Conservation (phyloP, 2,329 filamentous ascomycete genomes). For the Cladophialophora immunda region DNA sequence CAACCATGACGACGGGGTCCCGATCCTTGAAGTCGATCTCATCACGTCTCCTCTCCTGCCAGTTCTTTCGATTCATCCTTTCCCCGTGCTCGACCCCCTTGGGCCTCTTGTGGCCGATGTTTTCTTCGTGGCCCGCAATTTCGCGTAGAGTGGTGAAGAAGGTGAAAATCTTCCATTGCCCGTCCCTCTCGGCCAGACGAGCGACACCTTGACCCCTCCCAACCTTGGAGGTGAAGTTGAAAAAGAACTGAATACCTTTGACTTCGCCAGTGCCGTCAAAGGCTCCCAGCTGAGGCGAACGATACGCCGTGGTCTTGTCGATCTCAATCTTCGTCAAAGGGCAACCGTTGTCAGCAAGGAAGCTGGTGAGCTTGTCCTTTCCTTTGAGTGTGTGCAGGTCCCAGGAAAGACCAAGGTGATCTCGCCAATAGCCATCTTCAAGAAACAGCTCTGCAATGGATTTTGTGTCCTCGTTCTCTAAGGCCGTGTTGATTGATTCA, state of each 20-base stretch:
- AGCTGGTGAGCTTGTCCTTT: slow-evolving; percentile 49
- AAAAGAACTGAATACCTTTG: slow-evolving; percentile 65
- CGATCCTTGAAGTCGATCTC: slow-evolving; percentile 60
- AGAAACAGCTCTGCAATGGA: slow-evolving; percentile 57
- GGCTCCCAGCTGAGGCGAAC: slow-evolving; percentile 53
- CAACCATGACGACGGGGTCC: slow-evolving; percentile 67
- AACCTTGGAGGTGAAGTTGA: slow-evolving; percentile 62
- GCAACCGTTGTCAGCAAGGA: slow-evolving; percentile 48
- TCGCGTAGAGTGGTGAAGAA: slow-evolving; percentile 68
- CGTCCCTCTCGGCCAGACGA: slow-evolving; percentile 56
- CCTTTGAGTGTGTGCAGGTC: slow-evolving; percentile 64
- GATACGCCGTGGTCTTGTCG: slow-evolving; percentile 56
- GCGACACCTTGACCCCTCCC: slow-evolving; percentile 67
- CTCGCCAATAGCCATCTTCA: slow-evolving; percentile 65
- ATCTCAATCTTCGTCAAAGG: slow-evolving; percentile 56
- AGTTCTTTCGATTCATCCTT: slow-evolving; percentile 64
- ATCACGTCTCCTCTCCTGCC: slow-evolving; percentile 62
- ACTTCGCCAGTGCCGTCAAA: slow-evolving; percentile 62
- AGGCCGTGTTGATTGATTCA: slow-evolving; percentile 50
- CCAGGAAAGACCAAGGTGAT: slow-evolving; percentile 66
- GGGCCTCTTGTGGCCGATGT: slow-evolving; percentile 56
- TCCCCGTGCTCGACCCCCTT: slow-evolving; percentile 66
- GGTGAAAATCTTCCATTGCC: slow-evolving; percentile 69
- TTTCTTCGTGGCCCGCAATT: slow-evolving; percentile 64
- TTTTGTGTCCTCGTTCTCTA: slow-evolving; percentile 47